Percentiles rank a stretch among this genome's conserved stretches.
These are phyloP conservation scores for Cyberlindnera xishuangbannaensis DNA, from an alignment of 805 yeast species.

Conservation along the genomic window DNA sequence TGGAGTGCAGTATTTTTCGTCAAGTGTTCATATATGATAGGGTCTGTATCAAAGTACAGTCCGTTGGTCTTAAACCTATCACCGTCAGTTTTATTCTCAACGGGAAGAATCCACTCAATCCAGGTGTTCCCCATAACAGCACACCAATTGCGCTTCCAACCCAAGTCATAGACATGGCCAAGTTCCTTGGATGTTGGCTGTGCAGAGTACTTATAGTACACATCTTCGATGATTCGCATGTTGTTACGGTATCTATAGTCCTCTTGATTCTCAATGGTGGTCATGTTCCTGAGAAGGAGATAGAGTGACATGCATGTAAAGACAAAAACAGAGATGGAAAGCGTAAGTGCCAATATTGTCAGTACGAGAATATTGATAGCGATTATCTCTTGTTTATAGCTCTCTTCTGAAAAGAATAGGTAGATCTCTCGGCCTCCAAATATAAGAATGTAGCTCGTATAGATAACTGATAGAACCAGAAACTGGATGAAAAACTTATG, in stretches of 20 bases:
- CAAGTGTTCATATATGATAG: constrained; percentile 35
- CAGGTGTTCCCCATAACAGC: constrained; percentile 67
- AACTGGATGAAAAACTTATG: constrained; percentile 79
- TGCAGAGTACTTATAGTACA: constrained; percentile 33
- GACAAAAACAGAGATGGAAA: constrained; percentile 49
- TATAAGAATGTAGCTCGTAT: constrained; percentile 36
- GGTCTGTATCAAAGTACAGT: constrained; percentile 44
- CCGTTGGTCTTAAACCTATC: constrained; percentile 37
- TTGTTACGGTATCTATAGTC: constrained; percentile 40
- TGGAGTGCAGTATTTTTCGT: constrained; percentile 39
- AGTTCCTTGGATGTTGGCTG: constrained; percentile 35
- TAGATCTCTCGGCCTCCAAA: constrained; percentile 40
- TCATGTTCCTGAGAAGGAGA: constrained; percentile 56
- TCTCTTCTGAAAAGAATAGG: constrained; percentile 39
- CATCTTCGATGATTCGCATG: constrained; percentile 29
- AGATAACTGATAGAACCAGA: constrained; percentile 46
- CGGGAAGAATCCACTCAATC: constrained; percentile 71
- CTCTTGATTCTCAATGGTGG: constrained; percentile 78
- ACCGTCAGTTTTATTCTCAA: constrained; percentile 26
- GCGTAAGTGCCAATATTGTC: constrained; percentile 45
- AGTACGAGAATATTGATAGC: constrained; percentile 58
- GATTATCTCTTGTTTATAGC: constrained; percentile 37
- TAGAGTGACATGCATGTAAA: constrained; percentile 56
- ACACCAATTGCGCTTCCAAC: constrained; percentile 54
- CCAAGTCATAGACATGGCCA: constrained; percentile 77